Evolutionary conservation across 306 rosid species (phyloP), one percentile per base, ranked within the genome.

Genomic region (Pterocarpus santalinus): DNA sequence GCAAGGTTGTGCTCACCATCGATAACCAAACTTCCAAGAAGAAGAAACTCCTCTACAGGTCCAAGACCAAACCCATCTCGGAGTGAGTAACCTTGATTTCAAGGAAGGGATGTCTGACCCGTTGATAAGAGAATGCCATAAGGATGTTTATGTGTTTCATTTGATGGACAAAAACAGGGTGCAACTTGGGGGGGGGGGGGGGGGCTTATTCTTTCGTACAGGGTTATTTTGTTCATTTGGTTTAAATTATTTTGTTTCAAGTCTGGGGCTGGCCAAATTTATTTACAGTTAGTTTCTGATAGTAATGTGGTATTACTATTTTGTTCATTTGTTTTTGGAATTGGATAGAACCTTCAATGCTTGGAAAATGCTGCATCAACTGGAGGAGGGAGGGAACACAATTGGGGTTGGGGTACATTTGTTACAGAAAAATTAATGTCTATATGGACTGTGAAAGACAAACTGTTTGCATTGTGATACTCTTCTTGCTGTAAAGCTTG

Each of bases 1-100:
- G 98, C 14, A 89, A 89, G 87, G 88, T 94, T 55, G 88, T 93
- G 56, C 97, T 95, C 85, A 90, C 85, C 85, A 81, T 95, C 57
- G 96, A 93, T 73, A 93, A 93, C 86, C 97, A 88, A 80, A 86
- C 91, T 85, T 91, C 94, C 49, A 95, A 93, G 90, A 95, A 93
- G 94, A 95, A 95, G 97, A 93, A 93, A 86, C 91, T 95, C 75
- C 85, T 95, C 15, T 95, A 91, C 90, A 88, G 99, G 94, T 91
- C 85, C 82, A 95, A 93, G 94, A 84, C 86, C 94, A 93, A 85
- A 82, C 76, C 96, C 80, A 65, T 72, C 49, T 76, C 90, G 5
- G 91, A 91, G 36, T 87, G 72, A 80, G 71, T 1, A 52, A 13
- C 13, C 3, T 11, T 3, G 70, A 28, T 41, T 43, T 63, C 9